These are phyloP conservation scores for Davidsoniella eucalypti DNA, from an alignment of 2,329 filamentous ascomycete genomes.

Conservation along the genomic window DNA sequence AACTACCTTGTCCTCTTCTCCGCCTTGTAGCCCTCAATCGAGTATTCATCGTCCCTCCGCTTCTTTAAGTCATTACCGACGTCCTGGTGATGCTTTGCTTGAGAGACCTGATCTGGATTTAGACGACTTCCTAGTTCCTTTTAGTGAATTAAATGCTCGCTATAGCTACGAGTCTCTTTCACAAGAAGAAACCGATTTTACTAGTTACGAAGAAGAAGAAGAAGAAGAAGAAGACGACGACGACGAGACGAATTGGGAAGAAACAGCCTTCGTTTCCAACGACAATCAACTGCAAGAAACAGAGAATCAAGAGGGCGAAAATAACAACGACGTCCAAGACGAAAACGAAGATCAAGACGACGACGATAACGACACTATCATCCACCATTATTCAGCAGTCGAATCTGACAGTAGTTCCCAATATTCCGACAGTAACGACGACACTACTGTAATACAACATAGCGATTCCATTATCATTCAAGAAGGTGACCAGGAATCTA, in stretches of 20 bases:
- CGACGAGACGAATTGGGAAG: neutral
- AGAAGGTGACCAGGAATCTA: neutral
- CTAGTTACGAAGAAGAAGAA: neutral
- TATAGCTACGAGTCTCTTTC: neutral
- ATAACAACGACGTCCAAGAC: neutral
- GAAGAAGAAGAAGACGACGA: neutral
- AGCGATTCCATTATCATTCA: too few species aligned
- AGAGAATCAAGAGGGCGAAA: neutral
- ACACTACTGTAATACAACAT: too few species aligned
- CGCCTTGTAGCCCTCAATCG: too few species aligned
- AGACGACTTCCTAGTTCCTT: too few species aligned
- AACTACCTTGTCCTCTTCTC: neutral
- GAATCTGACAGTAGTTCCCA: too few species aligned
- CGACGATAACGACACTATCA: slow-evolving; percentile 1
- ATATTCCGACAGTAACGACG: too few species aligned
- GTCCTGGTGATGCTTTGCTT: too few species aligned
- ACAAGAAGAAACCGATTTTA: neutral
- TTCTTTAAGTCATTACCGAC: too few species aligned
- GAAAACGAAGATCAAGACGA: neutral
- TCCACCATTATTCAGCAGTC: neutral
- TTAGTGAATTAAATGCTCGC: neutral
- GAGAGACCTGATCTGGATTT: too few species aligned
- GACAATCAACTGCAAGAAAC: too few species aligned
- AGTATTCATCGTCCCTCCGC: too few species aligned
- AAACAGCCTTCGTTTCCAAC: neutral